A percentile compares a stretch with the other conserved stretches of the same genome.
These are phyloP conservation scores for Alternaria postmessia DNA, from an alignment of 2,329 filamentous ascomycete genomes.

Conservation along the genomic window DNA sequence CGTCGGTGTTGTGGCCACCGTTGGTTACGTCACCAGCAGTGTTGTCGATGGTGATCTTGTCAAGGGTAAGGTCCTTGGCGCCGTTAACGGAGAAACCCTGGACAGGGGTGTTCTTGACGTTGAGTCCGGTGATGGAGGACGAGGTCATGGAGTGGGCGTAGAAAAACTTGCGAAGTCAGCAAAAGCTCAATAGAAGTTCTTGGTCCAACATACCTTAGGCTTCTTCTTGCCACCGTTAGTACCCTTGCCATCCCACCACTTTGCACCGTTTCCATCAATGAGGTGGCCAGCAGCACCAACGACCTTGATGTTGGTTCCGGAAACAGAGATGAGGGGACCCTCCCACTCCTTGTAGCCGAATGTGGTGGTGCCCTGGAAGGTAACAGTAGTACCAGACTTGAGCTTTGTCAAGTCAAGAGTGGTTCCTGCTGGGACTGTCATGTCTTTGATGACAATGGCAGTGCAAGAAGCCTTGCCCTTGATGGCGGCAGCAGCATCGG, in stretches of 20 bases:
- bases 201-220: slow-evolving; percentile 37
- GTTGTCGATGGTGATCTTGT: slow-evolving; percentile 65
- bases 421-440: slow-evolving; percentile 65
- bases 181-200: background rate
- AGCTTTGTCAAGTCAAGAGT: slow-evolving; percentile 67
- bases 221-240: slow-evolving; percentile 57
- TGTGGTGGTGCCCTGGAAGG: slow-evolving; percentile 71
- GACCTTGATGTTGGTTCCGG: slow-evolving; percentile 66
- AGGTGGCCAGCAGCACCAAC: slow-evolving; percentile 64
- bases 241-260: slow-evolving; percentile 61
- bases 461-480: slow-evolving; percentile 62
- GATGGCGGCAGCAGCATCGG: slow-evolving; percentile 58
- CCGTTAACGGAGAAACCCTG: slow-evolving; percentile 61
- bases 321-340: slow-evolving; percentile 69
- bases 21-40: slow-evolving; percentile 58
- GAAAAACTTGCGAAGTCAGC: slow-evolving; percentile 64
- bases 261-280: slow-evolving; percentile 64
- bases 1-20: slow-evolving; percentile 62
- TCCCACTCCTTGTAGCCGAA: slow-evolving; percentile 72
- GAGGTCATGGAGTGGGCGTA: slow-evolving; percentile 61
- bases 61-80: slow-evolving; percentile 56
- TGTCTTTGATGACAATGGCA: slow-evolving; percentile 61
- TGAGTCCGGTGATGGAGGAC: slow-evolving; percentile 60
- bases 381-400: slow-evolving; percentile 62
- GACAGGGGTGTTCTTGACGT: slow-evolving; percentile 64